Base-by-base conservation (phyloP, 257 asterid species). In the Verbena officinalis region DNA sequence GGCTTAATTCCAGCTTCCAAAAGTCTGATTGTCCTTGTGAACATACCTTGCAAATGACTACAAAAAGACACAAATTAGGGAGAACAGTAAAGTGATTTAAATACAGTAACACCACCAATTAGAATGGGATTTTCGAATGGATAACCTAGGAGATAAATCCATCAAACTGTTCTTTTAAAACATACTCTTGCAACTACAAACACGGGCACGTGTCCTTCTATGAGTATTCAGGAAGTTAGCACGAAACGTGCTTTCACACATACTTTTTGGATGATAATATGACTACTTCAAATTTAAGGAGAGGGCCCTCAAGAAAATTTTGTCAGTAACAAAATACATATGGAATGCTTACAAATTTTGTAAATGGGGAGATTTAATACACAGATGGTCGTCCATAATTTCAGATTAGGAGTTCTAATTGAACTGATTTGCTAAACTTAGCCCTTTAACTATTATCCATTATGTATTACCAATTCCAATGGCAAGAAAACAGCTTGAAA, bases 1-100 rank as follows among this genome's bases (percentile, higher is more conserved):
- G 99, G 99, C 80, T 90, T 94, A 52, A 94, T 90, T 79, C 99
- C 99, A 71, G 99, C 97, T 80, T 94, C 99, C 83, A 94, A 68
- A 73, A 94, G 91, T 81, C 97, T 84, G 72, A 90, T 94, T 14
- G 99, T 94, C 81, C 99, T 79, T 0, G 86, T 36, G 76, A 94
- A 90, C 97, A 94, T 90, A 57, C 97, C 99, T 71, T 86, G 96
- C 85, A 90, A 78, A 81, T 94, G 97, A 78, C 99, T 94, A 27
- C 2, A 34, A 77, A 48, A 59, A 40, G 43, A 62, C 61, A 78
- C 27, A 59, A 48, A 50, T 43, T 20, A 66, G 60, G 54, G 30
- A n/a, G 7, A 23, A 6, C 21, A 61, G 9, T 14, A 42, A 67
- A 49, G 31, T 31, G 33, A 58, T 46, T 23, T 40, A 71, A 7